Evolutionary conservation across 2,329 filamentous ascomycete genomes (phyloP).

Genomic region (Albophoma yamanashiensis): DNA sequence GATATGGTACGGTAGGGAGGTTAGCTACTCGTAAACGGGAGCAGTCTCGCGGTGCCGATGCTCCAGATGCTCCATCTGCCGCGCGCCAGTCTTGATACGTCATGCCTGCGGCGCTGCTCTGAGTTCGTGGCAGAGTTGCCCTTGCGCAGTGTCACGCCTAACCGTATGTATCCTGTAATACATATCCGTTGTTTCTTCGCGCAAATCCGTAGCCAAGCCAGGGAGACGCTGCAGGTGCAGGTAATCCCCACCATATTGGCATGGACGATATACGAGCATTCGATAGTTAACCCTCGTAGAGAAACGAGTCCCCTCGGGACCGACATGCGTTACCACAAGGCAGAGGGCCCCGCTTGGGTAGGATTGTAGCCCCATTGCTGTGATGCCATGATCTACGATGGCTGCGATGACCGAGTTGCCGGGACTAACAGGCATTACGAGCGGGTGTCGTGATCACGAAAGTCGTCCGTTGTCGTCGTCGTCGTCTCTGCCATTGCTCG

Average conservation of each 20-base stretch:
- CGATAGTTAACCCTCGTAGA: no score
- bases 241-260: background rate
- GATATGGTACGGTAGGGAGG: no score
- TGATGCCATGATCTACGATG: background rate
- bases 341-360: background rate
- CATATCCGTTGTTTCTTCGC: no score
- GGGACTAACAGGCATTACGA: background rate
- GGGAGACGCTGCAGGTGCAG: background rate
- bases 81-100: background rate
- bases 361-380: background rate
- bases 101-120: background rate
- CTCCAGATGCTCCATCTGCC: background rate
- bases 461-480: background rate
- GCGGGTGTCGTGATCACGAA: background rate
- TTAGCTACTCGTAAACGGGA: background rate
- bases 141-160: background rate
- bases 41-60: background rate
- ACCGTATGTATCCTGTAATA: background rate
- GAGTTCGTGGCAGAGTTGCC: background rate
- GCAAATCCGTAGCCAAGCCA: no score
- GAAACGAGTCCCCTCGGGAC: background rate
- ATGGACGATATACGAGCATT: background rate
- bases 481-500: background rate
- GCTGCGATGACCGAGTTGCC: background rate
- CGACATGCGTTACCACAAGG: background rate